These are phyloP conservation scores for Canna indica DNA, from an alignment of 176 grass and related monocot genomes.

Conservation along the genomic window DNA sequence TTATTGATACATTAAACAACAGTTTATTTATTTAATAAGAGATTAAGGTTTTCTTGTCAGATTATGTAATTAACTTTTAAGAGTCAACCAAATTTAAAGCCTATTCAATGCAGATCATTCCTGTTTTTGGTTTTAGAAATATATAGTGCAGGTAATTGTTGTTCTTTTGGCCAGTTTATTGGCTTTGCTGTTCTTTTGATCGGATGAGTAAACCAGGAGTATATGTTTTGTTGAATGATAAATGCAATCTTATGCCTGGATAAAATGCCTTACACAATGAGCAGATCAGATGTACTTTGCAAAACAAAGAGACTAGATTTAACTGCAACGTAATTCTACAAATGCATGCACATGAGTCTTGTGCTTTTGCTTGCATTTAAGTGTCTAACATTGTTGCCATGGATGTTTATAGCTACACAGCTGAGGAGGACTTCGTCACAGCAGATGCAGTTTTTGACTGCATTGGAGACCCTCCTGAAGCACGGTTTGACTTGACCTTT, in stretches of 20 bases:
- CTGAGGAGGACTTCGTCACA: constrained; percentile 61
- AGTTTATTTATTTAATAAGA: too few relatives aligned
- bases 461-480: constrained; percentile 88
- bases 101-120: background rate
- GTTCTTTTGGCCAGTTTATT: background rate
- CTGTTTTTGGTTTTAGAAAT: background rate
- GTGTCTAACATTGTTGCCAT: constrained; percentile 5
- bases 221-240: background rate
- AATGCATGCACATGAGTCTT: too few relatives aligned
- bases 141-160: background rate
- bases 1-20: too few relatives aligned
- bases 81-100: too few relatives aligned
- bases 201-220: background rate
- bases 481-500: constrained; percentile 58
- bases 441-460: constrained; percentile 82
- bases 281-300: too few relatives aligned
- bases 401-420: constrained; percentile 51
- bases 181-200: background rate
- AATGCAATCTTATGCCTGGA: too few relatives aligned
- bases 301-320: too few relatives aligned
- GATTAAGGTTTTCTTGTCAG: too few relatives aligned
- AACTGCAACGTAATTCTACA: too few relatives aligned
- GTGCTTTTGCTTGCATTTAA: constrained; percentile 9
- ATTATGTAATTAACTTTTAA: too few relatives aligned
- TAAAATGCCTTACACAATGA: too few relatives aligned